A percentile compares a stretch with the other conserved stretches of the same genome.
phyloP scores from a whole-genome alignment of 768 basidiomycete species.

The Solioccasus polychromus region DNA sequence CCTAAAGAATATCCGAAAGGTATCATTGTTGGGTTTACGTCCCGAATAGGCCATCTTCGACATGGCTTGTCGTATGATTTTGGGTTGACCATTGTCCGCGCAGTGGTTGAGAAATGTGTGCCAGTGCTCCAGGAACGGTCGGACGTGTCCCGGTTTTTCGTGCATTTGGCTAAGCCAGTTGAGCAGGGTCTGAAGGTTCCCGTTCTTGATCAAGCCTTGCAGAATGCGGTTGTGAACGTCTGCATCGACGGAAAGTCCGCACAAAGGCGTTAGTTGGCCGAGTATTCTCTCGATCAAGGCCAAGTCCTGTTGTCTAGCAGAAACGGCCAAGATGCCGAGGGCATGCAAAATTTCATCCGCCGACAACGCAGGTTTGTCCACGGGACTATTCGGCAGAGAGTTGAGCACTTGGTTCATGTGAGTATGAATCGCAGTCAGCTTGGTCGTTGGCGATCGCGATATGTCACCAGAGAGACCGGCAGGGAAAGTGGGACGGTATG shows the following conservation, averaged over 20 bases:
- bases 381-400: slow-evolving; percentile 12
- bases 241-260: slow-evolving; percentile 44
- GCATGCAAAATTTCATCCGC: slow-evolving; percentile 35
- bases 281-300: slow-evolving; percentile 53
- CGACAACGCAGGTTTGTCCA: slow-evolving; percentile 11
- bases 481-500: neutral
- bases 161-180: slow-evolving; percentile 57
- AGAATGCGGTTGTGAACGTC: slow-evolving; percentile 50
- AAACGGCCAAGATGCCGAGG: slow-evolving; percentile 47
- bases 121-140: slow-evolving; percentile 52
- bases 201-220: slow-evolving; percentile 44
- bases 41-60: slow-evolving; percentile 39
- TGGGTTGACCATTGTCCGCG: slow-evolving; percentile 25
- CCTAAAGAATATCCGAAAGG: slow-evolving; percentile 49
- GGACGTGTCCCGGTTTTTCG: slow-evolving; percentile 41
- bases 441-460: slow-evolving; percentile 15
- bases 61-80: slow-evolving; percentile 28
- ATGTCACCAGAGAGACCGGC: slow-evolving; percentile 6
- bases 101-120: slow-evolving; percentile 49
- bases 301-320: slow-evolving; percentile 53
- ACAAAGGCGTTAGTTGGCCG: slow-evolving; percentile 43
- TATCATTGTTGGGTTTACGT: slow-evolving; percentile 41
- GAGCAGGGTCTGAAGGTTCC: slow-evolving; percentile 41
- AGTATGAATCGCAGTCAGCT: slow-evolving; percentile 21
- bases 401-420: slow-evolving; percentile 22